These are phyloP conservation scores for Tolypocladium nubicola DNA, from an alignment of 2,329 filamentous ascomycete genomes.

Conservation along the genomic window DNA sequence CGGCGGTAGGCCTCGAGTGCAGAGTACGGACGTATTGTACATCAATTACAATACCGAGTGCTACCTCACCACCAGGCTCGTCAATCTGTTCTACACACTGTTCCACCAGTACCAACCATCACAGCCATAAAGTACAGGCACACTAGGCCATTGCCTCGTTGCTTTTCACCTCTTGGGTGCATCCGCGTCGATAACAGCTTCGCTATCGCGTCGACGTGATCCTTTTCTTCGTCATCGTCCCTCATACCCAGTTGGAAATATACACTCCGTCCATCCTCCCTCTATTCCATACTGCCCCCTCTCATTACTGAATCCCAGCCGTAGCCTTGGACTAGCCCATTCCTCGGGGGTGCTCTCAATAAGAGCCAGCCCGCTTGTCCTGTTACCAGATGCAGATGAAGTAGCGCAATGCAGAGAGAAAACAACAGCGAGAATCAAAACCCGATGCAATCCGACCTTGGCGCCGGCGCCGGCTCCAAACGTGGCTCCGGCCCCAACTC, in stretches of 20 bases:
- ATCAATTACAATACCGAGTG: not conserved
- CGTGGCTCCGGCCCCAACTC: slow-evolving; percentile 21
- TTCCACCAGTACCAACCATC: not conserved
- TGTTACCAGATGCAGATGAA: slow-evolving; percentile 6
- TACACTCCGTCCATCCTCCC: not conserved
- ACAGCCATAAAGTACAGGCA: not conserved
- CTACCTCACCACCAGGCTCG: not conserved
- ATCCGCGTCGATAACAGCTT: not conserved
- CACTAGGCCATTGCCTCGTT: not conserved
- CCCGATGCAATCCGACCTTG: slow-evolving; percentile 9
- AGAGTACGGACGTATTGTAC: not conserved
- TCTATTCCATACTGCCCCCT: not conserved
- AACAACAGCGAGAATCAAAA: slow-evolving; percentile 7
- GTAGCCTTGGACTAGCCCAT: not conserved
- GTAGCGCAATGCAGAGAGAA: slow-evolving; percentile 10
- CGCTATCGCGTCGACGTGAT: not conserved
- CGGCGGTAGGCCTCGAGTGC: not conserved
- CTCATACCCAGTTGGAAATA: slow-evolving; percentile 1
- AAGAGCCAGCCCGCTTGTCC: not conserved
- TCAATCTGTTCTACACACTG: not conserved
- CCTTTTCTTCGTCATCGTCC: slow-evolving; percentile 1
- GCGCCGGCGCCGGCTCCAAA: slow-evolving; percentile 13
- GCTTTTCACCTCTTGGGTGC: not conserved
- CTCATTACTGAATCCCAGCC: not conserved
- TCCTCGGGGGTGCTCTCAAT: not conserved